Evolutionary conservation across 1,139 yeast species (phyloP).

Genomic region (Hansenula lynferdii): DNA sequence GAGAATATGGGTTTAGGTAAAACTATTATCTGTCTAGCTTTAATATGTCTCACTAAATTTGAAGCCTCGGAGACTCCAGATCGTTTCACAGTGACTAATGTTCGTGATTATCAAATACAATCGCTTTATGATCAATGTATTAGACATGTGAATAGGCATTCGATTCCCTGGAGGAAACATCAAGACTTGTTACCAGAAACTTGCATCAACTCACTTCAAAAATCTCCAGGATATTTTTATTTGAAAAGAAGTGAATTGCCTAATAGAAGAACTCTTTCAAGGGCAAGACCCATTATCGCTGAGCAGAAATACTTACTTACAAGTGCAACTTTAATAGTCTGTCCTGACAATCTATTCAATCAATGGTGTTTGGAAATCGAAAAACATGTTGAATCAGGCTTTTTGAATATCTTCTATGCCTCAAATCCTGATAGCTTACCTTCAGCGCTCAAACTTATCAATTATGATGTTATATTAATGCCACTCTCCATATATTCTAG

Average conservation of each 20-base stretch:
- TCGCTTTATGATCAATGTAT: slow-evolving; percentile 40
- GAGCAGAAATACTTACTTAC: slow-evolving; percentile 36
- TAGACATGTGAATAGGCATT: slow-evolving; percentile 35
- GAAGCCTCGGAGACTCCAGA: slow-evolving; percentile 46
- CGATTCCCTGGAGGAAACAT: slow-evolving; percentile 56
- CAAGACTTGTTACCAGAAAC: slow-evolving; percentile 38
- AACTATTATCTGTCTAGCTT: slow-evolving; percentile 59
- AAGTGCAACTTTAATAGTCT: slow-evolving; percentile 52
- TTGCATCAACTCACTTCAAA: slow-evolving; percentile 32
- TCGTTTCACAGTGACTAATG: slow-evolving; percentile 4
- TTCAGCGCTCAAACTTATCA: slow-evolving; percentile 30
- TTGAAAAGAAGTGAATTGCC: slow-evolving; percentile 20
- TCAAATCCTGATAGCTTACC: slow-evolving; percentile 18
- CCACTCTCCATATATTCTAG: slow-evolving; percentile 41
- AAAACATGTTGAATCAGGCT: slow-evolving; percentile 44
- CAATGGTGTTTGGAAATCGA: slow-evolving; percentile 61
- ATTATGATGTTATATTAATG: slow-evolving; percentile 49
- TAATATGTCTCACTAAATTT: slow-evolving; percentile 50
- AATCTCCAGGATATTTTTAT: slow-evolving; percentile 42
- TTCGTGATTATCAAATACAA: slow-evolving; percentile 12
- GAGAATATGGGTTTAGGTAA: slow-evolving; percentile 80
- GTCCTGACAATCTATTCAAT: slow-evolving; percentile 61
- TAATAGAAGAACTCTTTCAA: slow-evolving; percentile 14
- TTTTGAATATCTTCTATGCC: slow-evolving; percentile 31
- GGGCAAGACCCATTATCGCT: slow-evolving; percentile 13